These are phyloP conservation scores for Thoreauomyces humboldtii DNA, from an alignment of 192 early-diverging fungal species.

Conservation along the genomic window DNA sequence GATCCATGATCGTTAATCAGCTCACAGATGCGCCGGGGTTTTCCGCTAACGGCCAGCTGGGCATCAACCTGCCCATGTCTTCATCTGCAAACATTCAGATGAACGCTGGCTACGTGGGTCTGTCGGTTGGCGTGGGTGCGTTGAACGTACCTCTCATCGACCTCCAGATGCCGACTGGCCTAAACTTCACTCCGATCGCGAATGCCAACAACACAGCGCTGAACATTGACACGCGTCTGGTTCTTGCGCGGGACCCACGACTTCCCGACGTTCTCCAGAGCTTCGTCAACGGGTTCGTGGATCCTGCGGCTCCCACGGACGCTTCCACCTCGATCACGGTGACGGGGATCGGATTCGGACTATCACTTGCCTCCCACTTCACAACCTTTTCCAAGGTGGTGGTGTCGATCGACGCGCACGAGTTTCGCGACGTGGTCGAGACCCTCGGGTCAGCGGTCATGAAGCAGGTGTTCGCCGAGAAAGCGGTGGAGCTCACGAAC, in stretches of 20 bases:
- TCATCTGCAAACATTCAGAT: not conserved
- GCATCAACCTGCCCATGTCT: not conserved
- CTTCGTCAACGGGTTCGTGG: not conserved
- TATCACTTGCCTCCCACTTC: not conserved
- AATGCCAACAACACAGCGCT: not conserved
- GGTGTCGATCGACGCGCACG: conserved; percentile 1
- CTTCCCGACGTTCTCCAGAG: not conserved
- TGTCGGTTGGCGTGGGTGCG: not conserved
- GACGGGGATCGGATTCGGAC: not conserved
- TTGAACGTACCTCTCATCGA: not conserved
- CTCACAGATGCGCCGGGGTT: not conserved
- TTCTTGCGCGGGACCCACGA: not conserved
- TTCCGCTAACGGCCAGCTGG: not conserved
- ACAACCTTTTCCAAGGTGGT: not conserved
- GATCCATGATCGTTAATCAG: not conserved
- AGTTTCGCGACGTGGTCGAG: not conserved
- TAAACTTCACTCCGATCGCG: not conserved
- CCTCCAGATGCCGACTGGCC: not conserved
- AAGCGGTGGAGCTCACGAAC: not conserved
- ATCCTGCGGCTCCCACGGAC: not conserved
- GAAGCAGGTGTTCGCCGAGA: not conserved
- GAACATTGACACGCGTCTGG: not conserved
- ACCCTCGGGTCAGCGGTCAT: not conserved
- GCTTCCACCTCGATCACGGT: not conserved
- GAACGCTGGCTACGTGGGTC: not conserved